Percentiles rank a stretch among this genome's conserved stretches.
Conservation (phyloP, 768 basidiomycete genomes). For the Pholiota microspora region DNA sequence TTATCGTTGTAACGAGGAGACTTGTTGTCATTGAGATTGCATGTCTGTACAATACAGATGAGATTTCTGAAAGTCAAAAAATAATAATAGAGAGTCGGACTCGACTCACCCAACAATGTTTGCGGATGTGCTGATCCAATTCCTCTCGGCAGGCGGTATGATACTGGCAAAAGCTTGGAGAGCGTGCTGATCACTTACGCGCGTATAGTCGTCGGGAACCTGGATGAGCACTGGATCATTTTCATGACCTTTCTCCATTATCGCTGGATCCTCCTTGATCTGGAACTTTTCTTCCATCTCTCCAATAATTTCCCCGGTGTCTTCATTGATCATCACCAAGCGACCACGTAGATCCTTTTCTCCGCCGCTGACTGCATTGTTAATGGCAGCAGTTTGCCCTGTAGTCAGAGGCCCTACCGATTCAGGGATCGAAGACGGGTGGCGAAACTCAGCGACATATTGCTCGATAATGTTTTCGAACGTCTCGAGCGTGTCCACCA, state of each 20-base stretch:
- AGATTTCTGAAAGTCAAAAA: conserved; percentile 6
- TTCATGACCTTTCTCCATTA: conserved; percentile 48
- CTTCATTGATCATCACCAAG: conserved; percentile 71
- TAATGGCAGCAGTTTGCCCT: conserved; percentile 16
- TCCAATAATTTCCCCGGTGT: conserved; percentile 69
- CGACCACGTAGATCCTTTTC: conserved; percentile 48
- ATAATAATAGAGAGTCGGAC: not conserved
- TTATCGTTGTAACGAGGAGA: conserved; percentile 59
- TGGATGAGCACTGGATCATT: conserved; percentile 73
- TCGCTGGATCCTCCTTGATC: conserved; percentile 57
- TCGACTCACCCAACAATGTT: conserved; percentile 56
- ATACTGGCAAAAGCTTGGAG: conserved; percentile 57
- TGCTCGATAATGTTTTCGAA: conserved; percentile 68
- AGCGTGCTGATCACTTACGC: conserved; percentile 38
- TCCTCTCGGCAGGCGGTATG: conserved; percentile 65
- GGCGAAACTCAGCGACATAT: conserved; percentile 48
- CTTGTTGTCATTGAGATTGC: conserved; percentile 68
- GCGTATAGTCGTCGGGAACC: conserved; percentile 48
- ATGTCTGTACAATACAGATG: conserved; percentile 39
- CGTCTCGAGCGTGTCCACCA: conserved; percentile 55
- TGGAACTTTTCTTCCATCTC: conserved; percentile 58
- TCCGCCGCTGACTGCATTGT: no score
- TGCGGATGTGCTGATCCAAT: conserved; percentile 66
- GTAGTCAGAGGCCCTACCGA: conserved; percentile 13
- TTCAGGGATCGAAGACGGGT: conserved; percentile 10